Evolutionary conservation across 2,329 filamentous ascomycete species (phyloP).

Genomic region (Davidsoniella eucalypti): DNA sequence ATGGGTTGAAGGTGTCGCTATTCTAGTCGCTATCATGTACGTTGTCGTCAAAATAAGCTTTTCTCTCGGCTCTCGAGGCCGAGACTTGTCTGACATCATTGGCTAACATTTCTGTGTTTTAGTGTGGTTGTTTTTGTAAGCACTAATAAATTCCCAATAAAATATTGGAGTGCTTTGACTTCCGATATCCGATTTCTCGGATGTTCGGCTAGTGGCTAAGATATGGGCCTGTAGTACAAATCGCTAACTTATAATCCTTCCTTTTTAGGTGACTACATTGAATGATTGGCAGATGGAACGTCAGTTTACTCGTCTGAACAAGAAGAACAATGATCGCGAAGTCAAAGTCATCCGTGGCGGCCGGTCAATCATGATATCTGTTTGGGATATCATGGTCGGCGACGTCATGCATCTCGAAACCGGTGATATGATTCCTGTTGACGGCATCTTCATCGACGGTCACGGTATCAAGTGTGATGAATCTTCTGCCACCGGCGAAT

Average conservation of each 20-base stretch:
- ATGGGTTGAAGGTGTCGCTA: slow-evolving; percentile 16
- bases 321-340: slow-evolving; percentile 44
- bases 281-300: slow-evolving; percentile 56
- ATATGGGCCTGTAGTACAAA: neutral
- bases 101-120: neutral
- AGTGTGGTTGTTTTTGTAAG: slow-evolving; percentile 14
- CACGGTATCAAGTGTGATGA: slow-evolving; percentile 47
- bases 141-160: neutral
- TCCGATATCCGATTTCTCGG: no score
- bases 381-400: slow-evolving; percentile 51
- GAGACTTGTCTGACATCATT: slow-evolving; percentile 1
- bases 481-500: slow-evolving; percentile 58
- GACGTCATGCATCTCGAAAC: slow-evolving; percentile 54
- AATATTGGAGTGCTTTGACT: no score
- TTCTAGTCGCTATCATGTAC: slow-evolving; percentile 14
- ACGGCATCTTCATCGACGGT: slow-evolving; percentile 49
- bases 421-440: slow-evolving; percentile 53
- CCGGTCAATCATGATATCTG: slow-evolving; percentile 43
- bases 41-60: slow-evolving; percentile 26
- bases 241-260: slow-evolving; percentile 3
- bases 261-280: slow-evolving; percentile 20
- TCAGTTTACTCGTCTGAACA: slow-evolving; percentile 46
- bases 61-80: neutral
- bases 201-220: no score
- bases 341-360: slow-evolving; percentile 53